Evolutionary conservation across 345 rosid species (phyloP).

Genomic region (Melaleuca quinquenervia): DNA sequence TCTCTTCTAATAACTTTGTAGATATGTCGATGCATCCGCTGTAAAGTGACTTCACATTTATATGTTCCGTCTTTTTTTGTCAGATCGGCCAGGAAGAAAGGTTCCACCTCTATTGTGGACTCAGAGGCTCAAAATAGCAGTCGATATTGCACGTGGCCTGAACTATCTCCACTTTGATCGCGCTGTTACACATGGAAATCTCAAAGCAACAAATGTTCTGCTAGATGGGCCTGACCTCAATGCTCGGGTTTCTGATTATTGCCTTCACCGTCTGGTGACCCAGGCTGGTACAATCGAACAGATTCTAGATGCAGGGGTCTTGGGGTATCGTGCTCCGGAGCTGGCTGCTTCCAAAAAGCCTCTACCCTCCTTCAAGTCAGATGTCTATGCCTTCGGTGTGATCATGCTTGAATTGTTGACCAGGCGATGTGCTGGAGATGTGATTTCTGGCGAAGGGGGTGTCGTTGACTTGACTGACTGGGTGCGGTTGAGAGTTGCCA

Average conservation of each 20-base stretch:
- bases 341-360: slow-evolving; percentile 88
- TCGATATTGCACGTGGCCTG: slow-evolving; percentile 97
- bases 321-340: slow-evolving; percentile 94
- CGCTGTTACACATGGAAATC: slow-evolving; percentile 90
- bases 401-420: slow-evolving; percentile 70
- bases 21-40: neutral
- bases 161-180: slow-evolving; percentile 98
- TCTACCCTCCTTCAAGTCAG: slow-evolving; percentile 83
- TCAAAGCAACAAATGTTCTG: slow-evolving; percentile 76
- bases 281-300: slow-evolving; percentile 92
- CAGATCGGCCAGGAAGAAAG: slow-evolving; percentile 93
- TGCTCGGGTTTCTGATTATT: slow-evolving; percentile 90
- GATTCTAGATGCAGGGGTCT: slow-evolving; percentile 85
- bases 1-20: neutral
- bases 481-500: slow-evolving; percentile 55
- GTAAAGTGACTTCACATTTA: neutral
- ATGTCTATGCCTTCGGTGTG: slow-evolving; percentile 92
- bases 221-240: slow-evolving; percentile 89
- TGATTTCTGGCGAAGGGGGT: slow-evolving; percentile 67
- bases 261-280: slow-evolving; percentile 94
- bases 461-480: slow-evolving; percentile 80
- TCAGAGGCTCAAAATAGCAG: slow-evolving; percentile 82
- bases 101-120: slow-evolving; percentile 76
- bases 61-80: neutral
- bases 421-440: slow-evolving; percentile 91